phyloP scores from a whole-genome alignment of 805 yeast genomes.

The Ogataea degrootiae region DNA sequence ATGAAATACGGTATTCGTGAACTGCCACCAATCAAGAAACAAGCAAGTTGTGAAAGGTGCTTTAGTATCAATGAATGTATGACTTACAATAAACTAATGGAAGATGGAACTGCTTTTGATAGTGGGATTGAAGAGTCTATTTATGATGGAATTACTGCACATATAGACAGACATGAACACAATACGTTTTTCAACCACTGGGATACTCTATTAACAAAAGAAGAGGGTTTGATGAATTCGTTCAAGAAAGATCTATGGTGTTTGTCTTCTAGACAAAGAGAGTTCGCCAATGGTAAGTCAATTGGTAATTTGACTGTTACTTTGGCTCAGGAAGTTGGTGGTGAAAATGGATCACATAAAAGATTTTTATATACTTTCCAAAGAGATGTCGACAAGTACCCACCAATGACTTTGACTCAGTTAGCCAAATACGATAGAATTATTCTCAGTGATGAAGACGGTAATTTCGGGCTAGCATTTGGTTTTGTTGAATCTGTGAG shows the following conservation, averaged over 20 bases:
- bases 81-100: constrained; percentile 56
- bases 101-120: constrained; percentile 49
- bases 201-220: constrained; percentile 69
- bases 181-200: constrained; percentile 61
- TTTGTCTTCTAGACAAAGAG: constrained; percentile 53
- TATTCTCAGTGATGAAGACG: constrained; percentile 72
- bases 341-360: constrained; percentile 9
- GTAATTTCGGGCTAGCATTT: constrained; percentile 67
- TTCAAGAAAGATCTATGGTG: constrained; percentile 68
- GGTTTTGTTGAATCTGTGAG: constrained; percentile 51
- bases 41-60: constrained; percentile 59
- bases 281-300: constrained; percentile 53
- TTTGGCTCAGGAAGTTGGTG: constrained; percentile 22
- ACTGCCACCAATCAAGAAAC: constrained; percentile 50
- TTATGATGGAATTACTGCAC: constrained; percentile 47
- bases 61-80: constrained; percentile 54
- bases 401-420: constrained; percentile 38
- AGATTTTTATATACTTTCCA: constrained; percentile 46
- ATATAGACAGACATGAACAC: constrained; percentile 40
- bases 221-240: constrained; percentile 54
- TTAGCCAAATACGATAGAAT: constrained; percentile 57
- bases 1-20: constrained; percentile 45
- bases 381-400: constrained; percentile 24
- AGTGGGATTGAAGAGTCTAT: constrained; percentile 48
- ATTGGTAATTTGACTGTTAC: constrained; percentile 46